Base-by-base conservation (phyloP, 2,329 filamentous ascomycete species). In the Colletotrichum sp. region DNA sequence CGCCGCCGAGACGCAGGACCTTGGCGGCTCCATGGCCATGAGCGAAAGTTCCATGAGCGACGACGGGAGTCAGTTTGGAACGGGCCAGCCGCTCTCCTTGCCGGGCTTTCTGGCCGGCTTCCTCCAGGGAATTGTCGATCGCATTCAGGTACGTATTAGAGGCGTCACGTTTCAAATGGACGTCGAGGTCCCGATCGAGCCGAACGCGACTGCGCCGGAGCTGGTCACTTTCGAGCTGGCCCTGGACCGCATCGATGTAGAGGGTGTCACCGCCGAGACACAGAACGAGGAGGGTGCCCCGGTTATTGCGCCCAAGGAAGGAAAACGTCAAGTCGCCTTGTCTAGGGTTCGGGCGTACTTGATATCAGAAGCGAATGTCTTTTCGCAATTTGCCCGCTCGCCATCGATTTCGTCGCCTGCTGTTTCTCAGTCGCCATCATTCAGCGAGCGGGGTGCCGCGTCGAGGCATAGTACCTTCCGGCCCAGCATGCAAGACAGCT, bases 101-200 rank as follows among this genome's bases (percentile, higher is more conserved):
- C 94, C 94, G 8, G 87, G 86, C 1, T 95, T 96, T 78, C 85
- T 97, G 63, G 91, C 93, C 57, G 91, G 90, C 78, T 95, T 95
- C 78, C 84, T 96, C 8, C 93, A 95, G 78, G 94, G 94, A 34
- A 92, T 96, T 65, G 86, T 94, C 30, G 94, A 97, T 83, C 90
- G 94, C 61, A 88, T 93, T 71, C 91, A 94, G 81, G 85, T 96
- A 30, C 88, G 87, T 66, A 91, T 96, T 74, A 90, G 89, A 67
- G 89, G 91, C 30, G 89, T 96, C 72, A 89, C 88, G 13, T 89
- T 96, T 77, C 91, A 93, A 79, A 85, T 96, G 21, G 92, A 95
- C 78, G 85, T 93, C 55, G 87, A 92, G 65, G 84, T 92, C 10
- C 88, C 90, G 3, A 82, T 88, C 36, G 88, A 93, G 75, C 80